Conservation (phyloP, 768 basidiomycete species). For the Tricholomella constricta region DNA sequence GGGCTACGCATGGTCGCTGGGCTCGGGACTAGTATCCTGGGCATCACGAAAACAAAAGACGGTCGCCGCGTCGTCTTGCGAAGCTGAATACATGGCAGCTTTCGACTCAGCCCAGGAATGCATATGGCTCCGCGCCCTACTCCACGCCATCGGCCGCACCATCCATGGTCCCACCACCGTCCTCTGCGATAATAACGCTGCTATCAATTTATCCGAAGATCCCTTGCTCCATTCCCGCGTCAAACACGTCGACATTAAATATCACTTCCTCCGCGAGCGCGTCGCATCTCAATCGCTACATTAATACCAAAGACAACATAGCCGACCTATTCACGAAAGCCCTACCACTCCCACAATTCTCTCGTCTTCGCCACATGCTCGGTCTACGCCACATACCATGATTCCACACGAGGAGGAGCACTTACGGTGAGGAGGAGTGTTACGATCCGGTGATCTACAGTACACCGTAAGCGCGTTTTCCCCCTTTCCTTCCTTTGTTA, state of each 20-base stretch:
- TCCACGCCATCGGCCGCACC: neutral
- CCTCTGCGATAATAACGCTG: neutral
- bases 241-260: too few relatives aligned
- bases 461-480: too few relatives aligned
- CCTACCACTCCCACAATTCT: neutral
- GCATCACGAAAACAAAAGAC: conserved; percentile 32
- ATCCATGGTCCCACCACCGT: neutral
- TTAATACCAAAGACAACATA: conserved; percentile 4
- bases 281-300: neutral
- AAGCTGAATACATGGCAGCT: conserved; percentile 6
- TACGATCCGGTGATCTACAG: too few relatives aligned
- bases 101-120: neutral
- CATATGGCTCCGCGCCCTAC: neutral
- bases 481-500: too few relatives aligned
- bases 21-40: conserved; percentile 37
- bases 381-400: neutral
- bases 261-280: neutral
- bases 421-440: too few relatives aligned
- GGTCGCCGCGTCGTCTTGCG: conserved; percentile 22
- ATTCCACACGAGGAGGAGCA: conserved; percentile 2
- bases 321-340: conserved; percentile 8
- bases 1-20: conserved; percentile 35
- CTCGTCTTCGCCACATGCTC: neutral
- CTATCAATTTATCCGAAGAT: neutral
- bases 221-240: too few relatives aligned